A percentile compares a stretch with the other conserved stretches of the same genome.
phyloP scores from a whole-genome alignment of 805 yeast genomes.

The Ogataea siamensis region DNA sequence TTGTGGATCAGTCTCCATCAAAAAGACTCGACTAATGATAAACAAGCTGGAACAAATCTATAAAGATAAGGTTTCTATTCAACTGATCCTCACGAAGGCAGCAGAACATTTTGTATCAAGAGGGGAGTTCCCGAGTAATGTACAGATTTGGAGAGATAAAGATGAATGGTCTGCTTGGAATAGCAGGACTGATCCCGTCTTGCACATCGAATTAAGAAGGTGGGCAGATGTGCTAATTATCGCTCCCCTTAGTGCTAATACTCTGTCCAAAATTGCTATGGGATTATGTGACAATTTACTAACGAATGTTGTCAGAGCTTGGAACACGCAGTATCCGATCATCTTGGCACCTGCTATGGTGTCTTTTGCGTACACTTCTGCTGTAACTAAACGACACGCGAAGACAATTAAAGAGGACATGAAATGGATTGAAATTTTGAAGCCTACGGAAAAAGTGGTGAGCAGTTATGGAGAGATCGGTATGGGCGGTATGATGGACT shows the following conservation, averaged over 20 bases:
- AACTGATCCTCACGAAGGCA: slow-evolving; percentile 52
- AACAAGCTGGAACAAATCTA: slow-evolving; percentile 51
- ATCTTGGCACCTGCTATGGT: slow-evolving; percentile 62
- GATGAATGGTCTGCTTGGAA: slow-evolving; percentile 60
- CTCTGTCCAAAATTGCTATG: slow-evolving; percentile 52
- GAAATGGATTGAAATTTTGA: slow-evolving; percentile 61
- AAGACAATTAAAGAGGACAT: slow-evolving; percentile 54
- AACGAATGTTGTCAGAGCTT: slow-evolving; percentile 58
- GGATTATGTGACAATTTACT: slow-evolving; percentile 59
- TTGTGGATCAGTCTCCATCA: slow-evolving; percentile 54
- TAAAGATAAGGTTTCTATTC: slow-evolving; percentile 50
- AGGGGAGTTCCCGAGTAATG: slow-evolving; percentile 44
- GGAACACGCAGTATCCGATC: slow-evolving; percentile 59
- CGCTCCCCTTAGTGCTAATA: slow-evolving; percentile 58
- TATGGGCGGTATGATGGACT: slow-evolving; percentile 69
- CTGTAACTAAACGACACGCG: slow-evolving; percentile 53
- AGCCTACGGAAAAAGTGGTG: slow-evolving; percentile 58
- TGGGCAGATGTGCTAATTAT: slow-evolving; percentile 61
- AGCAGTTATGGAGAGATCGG: slow-evolving; percentile 58
- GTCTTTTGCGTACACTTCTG: slow-evolving; percentile 56
- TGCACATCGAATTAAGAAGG: slow-evolving; percentile 57
- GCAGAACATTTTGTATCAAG: slow-evolving; percentile 51
- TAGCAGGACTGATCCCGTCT: slow-evolving; percentile 54
- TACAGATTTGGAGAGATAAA: slow-evolving; percentile 54
- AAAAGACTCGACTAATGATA: slow-evolving; percentile 52